Evolutionary conservation across 1,284 basidiomycete genomes (phyloP).

Genomic region (Puccinia polysora): DNA sequence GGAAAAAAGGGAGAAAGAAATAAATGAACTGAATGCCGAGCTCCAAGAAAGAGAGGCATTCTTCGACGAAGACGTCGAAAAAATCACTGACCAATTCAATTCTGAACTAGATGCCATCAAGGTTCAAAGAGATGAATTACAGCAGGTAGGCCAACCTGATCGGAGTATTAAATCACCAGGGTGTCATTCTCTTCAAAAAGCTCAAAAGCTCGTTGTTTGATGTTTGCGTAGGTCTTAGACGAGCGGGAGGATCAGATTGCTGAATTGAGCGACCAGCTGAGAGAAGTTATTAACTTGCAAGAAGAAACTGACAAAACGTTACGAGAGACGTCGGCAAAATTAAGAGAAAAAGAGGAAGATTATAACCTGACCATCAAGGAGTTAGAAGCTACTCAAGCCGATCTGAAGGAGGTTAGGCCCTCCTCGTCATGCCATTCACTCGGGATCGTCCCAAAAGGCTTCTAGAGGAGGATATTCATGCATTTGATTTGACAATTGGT

Average conservation of each 20-base stretch:
- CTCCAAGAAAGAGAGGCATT: slow-evolving; percentile 49
- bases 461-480: neutral
- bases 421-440: neutral
- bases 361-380: slow-evolving; percentile 68
- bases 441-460: slow-evolving; percentile 17
- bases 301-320: slow-evolving; percentile 68
- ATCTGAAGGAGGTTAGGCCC: slow-evolving; percentile 67
- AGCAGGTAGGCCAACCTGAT: slow-evolving; percentile 49
- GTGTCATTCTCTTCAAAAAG: no score
- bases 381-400: slow-evolving; percentile 63
- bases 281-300: slow-evolving; percentile 66
- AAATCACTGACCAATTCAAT: slow-evolving; percentile 53
- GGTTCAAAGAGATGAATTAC: slow-evolving; percentile 53
- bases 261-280: slow-evolving; percentile 65
- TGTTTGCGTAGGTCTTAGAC: slow-evolving; percentile 64
- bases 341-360: slow-evolving; percentile 68
- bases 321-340: slow-evolving; percentile 58
- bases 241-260: slow-evolving; percentile 69
- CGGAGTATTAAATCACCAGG: neutral
- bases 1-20: slow-evolving; percentile 53
- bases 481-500: neutral
- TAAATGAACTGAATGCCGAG: slow-evolving; percentile 54
- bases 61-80: slow-evolving; percentile 52
- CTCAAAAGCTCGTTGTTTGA: no score
- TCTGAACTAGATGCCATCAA: slow-evolving; percentile 53